phyloP scores from a whole-genome alignment of 2,329 filamentous ascomycete genomes.

The Metarhizium brunneum region DNA sequence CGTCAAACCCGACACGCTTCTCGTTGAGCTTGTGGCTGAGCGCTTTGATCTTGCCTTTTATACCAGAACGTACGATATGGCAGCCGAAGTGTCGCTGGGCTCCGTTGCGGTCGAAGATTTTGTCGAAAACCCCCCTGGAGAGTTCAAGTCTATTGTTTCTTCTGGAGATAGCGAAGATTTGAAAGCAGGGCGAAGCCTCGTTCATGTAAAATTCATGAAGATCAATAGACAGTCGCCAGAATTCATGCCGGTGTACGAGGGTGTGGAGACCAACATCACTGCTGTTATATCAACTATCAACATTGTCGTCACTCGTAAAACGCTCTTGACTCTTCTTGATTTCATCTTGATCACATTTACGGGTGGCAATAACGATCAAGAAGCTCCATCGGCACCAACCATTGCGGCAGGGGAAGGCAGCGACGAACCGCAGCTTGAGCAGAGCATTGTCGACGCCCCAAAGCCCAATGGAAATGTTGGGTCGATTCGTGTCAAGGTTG shows the following conservation, averaged over 20 bases:
- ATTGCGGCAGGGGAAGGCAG: slow-evolving; percentile 26
- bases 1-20: slow-evolving; percentile 64
- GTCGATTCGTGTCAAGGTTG: slow-evolving; percentile 87
- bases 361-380: slow-evolving; percentile 39
- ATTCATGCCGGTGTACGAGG: slow-evolving; percentile 84
- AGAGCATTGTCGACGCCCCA: slow-evolving; percentile 20
- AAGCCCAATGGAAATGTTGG: slow-evolving; percentile 37
- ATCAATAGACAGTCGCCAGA: slow-evolving; percentile 89
- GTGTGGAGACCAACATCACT: slow-evolving; percentile 87
- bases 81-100: slow-evolving; percentile 78
- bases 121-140: slow-evolving; percentile 76
- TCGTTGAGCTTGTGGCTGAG: slow-evolving; percentile 88
- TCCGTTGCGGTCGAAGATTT: slow-evolving; percentile 89
- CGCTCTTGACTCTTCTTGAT: slow-evolving; percentile 82
- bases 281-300: slow-evolving; percentile 93
- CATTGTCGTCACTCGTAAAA: slow-evolving; percentile 85
- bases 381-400: slow-evolving; percentile 15
- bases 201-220: slow-evolving; percentile 80
- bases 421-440: slow-evolving; percentile 29
- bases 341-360: slow-evolving; percentile 93
- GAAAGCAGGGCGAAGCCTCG: slow-evolving; percentile 68
- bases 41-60: slow-evolving; percentile 83
- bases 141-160: slow-evolving; percentile 97
- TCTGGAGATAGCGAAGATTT: slow-evolving; percentile 67
- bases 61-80: slow-evolving; percentile 84